These are phyloP conservation scores for Phaseolus lunatus DNA, from an alignment of 306 rosid species.

Conservation along the genomic window DNA sequence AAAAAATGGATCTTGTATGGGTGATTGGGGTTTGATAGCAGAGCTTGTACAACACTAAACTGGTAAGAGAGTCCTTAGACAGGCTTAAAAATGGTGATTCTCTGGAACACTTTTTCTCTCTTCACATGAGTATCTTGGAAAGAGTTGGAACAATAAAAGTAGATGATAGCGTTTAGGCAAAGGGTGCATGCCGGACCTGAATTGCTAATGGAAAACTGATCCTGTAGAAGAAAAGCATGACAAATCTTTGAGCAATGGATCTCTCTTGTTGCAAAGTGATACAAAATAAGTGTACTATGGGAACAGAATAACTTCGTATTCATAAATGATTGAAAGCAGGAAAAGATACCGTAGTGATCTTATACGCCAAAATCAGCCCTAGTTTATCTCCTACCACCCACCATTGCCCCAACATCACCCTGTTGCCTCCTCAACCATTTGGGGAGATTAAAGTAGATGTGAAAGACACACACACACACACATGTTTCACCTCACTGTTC, in stretches of 20 bases:
- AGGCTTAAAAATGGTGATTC: slow-evolving; percentile 40
- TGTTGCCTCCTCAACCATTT: slow-evolving; percentile 59
- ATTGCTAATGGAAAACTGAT: slow-evolving; percentile 45
- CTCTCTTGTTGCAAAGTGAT: slow-evolving; percentile 40
- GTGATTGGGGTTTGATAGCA: slow-evolving; percentile 30
- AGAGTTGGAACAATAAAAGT: slow-evolving; percentile 57
- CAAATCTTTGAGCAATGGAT: slow-evolving; percentile 59
- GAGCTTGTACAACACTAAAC: slow-evolving; percentile 27
- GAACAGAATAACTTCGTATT: slow-evolving; percentile 55
- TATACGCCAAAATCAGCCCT: slow-evolving; percentile 65
- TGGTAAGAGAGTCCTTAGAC: slow-evolving; percentile 14
- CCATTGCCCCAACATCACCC: slow-evolving; percentile 63
- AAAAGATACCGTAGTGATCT: slow-evolving; percentile 62
- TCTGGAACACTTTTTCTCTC: not conserved
- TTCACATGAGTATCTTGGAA: slow-evolving; percentile 50
- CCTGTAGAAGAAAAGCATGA: slow-evolving; percentile 60
- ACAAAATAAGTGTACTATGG: slow-evolving; percentile 47
- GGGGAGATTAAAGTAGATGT: slow-evolving; percentile 42
- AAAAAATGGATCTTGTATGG: not conserved
- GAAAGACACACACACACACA: slow-evolving; percentile 40
- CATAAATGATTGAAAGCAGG: slow-evolving; percentile 54
- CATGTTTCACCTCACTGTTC: slow-evolving; percentile 21
- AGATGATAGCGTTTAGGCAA: slow-evolving; percentile 51
- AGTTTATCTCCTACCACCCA: slow-evolving; percentile 61
- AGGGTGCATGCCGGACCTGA: slow-evolving; percentile 44